phyloP scores from a whole-genome alignment of 2,329 filamentous ascomycete species.

The Teratosphaeria viscida region DNA sequence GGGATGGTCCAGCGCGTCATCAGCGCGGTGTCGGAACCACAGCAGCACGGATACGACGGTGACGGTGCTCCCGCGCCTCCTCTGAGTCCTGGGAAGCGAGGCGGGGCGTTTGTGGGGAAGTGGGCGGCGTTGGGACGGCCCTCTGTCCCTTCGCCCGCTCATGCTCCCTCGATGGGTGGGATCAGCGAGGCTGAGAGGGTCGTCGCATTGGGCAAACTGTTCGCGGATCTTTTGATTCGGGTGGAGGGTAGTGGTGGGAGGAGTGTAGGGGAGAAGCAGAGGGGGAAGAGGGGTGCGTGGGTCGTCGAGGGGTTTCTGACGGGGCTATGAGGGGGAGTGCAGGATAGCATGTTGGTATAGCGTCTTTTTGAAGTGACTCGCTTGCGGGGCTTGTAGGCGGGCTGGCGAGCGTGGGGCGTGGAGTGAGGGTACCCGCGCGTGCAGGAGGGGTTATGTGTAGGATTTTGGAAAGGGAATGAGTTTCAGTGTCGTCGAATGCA shows the following conservation, averaged over 20 bases:
- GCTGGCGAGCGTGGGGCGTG: too few relatives aligned
- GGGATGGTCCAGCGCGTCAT: constrained; percentile 58
- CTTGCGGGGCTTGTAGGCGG: too few relatives aligned
- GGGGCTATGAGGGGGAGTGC: neutral
- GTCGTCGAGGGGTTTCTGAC: constrained; percentile 55
- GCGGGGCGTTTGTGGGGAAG: constrained; percentile 18
- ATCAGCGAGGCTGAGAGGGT: constrained; percentile 41
- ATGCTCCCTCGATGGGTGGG: constrained; percentile 24
- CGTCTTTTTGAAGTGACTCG: too few relatives aligned
- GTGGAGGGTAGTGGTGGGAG: constrained; percentile 17
- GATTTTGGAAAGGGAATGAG: too few relatives aligned
- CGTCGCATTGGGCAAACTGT: constrained; percentile 50
- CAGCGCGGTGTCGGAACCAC: constrained; percentile 6
- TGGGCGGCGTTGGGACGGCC: constrained; percentile 30
- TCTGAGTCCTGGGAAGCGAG: constrained; percentile 20
- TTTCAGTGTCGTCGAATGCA: too few relatives aligned
- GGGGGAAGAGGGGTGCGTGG: constrained; percentile 56
- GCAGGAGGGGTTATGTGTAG: too few relatives aligned
- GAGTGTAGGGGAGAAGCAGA: constrained; percentile 45
- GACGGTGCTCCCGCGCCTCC: constrained; percentile 13
- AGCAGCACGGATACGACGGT: constrained; percentile 3
- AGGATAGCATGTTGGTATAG: neutral
- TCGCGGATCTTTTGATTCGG: constrained; percentile 55
- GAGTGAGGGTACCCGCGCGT: too few relatives aligned
- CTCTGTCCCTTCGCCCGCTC: constrained; percentile 5